A percentile compares a stretch with the other conserved stretches of the same genome.
Evolutionary conservation across 768 basidiomycete species (phyloP).

Genomic region (Postia placenta): DNA sequence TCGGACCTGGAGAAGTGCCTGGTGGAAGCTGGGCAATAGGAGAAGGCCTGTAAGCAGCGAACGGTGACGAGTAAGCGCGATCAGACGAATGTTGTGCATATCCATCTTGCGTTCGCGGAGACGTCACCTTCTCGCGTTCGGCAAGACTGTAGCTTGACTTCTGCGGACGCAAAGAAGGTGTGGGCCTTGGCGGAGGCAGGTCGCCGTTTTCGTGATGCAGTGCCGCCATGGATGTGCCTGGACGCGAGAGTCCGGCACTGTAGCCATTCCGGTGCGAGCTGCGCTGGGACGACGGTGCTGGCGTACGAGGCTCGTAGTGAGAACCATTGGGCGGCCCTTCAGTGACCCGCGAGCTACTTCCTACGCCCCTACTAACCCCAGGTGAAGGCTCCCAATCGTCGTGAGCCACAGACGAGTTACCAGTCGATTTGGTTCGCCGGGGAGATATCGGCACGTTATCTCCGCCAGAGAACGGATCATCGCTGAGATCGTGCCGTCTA

Average conservation of each 20-base stretch:
- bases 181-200: constrained; percentile 28
- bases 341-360: constrained; percentile 7
- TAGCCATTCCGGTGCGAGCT: constrained; percentile 2
- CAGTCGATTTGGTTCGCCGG: constrained; percentile 20
- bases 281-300: constrained; percentile 3
- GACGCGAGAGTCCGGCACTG: constrained; percentile 9
- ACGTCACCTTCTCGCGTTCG: constrained; percentile 6
- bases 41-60: constrained; percentile 7
- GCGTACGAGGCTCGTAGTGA: constrained; percentile 10
- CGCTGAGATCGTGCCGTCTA: constrained; percentile 24
- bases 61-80: constrained; percentile 13
- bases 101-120: constrained; percentile 3
- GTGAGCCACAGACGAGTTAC: constrained; percentile 13
- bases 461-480: constrained; percentile 30
- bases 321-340: constrained; percentile 10
- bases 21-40: constrained; percentile 2
- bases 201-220: constrained; percentile 21
- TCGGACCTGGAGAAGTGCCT: neutral
- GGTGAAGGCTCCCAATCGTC: constrained; percentile 5
- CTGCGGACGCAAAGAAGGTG: constrained; percentile 36
- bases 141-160: constrained; percentile 34
- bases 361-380: constrained; percentile 4
- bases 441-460: constrained; percentile 3
- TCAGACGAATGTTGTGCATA: constrained; percentile 9
- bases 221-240: constrained; percentile 32